Evolutionary conservation across 2,329 filamentous ascomycete species (phyloP), one percentile per base, ranked within the genome.

Genomic region (Madurella mycetomatis): DNA sequence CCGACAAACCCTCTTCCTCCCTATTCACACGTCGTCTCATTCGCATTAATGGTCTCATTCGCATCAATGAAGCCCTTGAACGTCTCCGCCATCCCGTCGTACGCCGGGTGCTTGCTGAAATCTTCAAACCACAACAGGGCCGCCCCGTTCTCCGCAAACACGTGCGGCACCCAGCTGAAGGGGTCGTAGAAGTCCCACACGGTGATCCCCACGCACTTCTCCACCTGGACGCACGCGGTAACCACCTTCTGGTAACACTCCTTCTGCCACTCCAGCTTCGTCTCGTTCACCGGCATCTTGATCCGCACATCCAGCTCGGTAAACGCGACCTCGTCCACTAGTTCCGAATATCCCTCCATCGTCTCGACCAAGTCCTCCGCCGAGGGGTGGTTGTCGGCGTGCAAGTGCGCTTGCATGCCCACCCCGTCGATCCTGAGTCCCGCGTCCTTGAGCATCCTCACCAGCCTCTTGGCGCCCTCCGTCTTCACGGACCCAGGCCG

Each of bases 341-440:
- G 71, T 1, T 70, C 69, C 2, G 72, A 70, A 67, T 80, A 85
- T 18, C 72, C 68, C 42, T 70, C 61, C 53, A 82, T 77, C 16
- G 76, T 76, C 0, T 71, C 67, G 19, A 72, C 68, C 53, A 79
- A 72, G 5, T 73, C 69, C 18, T 71, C 70, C 57, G 75, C 71
- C 42, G 66, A 69, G 0, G 81, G 76, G 1, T 77, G 73, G 4
- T 66, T 62, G 56, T 81, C 79, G 2, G 78, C 77, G 44, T 79
- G 77, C 49, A 85, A 74, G 65, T 86, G 83, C 1, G 73, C 75
- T 65, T 86, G 81, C 62, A 85, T 72, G 7, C 84, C 83, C 1
- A 86, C 74, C 49, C 83, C 82, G 56, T 86, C 79, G 56, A 86
- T 81, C 43, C 75, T 75, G 25, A 76, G 71, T 7, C 79, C 76